Conservation (phyloP, 139 green algal genomes). For the Auxenochlorella protothecoides region DNA sequence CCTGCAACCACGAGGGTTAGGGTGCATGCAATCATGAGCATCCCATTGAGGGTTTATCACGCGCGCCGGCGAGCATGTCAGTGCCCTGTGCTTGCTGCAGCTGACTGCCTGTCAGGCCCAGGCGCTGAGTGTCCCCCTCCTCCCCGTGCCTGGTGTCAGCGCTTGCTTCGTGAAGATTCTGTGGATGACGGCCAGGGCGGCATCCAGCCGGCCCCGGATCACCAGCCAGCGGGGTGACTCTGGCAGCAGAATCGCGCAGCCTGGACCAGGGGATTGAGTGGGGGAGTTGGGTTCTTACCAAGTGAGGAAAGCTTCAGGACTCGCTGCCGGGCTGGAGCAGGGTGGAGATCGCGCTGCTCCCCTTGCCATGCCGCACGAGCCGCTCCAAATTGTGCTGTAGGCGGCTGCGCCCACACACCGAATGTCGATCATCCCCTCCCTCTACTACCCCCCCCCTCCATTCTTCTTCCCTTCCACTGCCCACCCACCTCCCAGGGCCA, state of each 20-base stretch:
- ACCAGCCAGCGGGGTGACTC: conserved; percentile 78
- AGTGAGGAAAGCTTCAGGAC: no score
- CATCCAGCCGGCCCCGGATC: conserved; percentile 43
- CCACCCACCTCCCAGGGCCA: conserved; percentile 18
- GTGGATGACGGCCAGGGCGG: conserved; percentile 62
- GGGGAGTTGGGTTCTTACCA: no score
- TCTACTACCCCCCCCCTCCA: background rate
- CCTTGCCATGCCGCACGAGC: background rate
- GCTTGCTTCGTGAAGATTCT: conserved; percentile 15
- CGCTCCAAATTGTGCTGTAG: background rate
- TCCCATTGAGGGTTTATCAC: no score
- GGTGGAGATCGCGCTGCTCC: conserved; percentile 6
- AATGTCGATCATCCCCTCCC: no score
- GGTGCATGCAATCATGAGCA: no score
- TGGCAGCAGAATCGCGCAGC: conserved; percentile 37
- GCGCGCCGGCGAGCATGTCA: no score
- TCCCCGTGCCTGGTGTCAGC: background rate
- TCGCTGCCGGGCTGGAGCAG: no score
- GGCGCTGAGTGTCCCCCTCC: no score
- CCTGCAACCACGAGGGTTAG: conserved; percentile 8
- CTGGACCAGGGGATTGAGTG: no score
- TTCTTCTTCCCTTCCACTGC: background rate
- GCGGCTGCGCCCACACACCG: background rate
- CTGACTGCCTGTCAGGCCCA: no score
- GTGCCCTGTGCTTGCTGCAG: no score